Evolutionary conservation across 2,329 filamentous ascomycete species (phyloP).

Genomic region (Dryadomyces sulphureus): DNA sequence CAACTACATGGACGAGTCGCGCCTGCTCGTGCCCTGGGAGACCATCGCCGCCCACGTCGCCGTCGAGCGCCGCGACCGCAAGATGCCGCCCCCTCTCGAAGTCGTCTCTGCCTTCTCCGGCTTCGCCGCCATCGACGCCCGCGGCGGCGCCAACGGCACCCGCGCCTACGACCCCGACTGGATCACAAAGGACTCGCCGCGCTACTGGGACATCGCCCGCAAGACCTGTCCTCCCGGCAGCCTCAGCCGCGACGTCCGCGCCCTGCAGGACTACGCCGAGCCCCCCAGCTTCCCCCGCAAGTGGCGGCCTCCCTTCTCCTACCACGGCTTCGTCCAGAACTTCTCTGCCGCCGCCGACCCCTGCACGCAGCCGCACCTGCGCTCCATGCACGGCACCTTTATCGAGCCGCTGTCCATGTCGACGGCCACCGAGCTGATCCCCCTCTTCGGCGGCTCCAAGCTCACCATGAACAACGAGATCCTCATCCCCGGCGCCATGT

Average conservation of each 20-base stretch:
- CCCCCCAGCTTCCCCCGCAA: slow-evolving; percentile 10
- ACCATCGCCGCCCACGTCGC: slow-evolving; percentile 35
- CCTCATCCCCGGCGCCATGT: slow-evolving; percentile 47
- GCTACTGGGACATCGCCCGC: slow-evolving; percentile 44
- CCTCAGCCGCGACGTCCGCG: slow-evolving; percentile 24
- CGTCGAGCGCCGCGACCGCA: slow-evolving; percentile 28
- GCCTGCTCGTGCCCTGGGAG: slow-evolving; percentile 45
- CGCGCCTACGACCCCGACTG: slow-evolving; percentile 30
- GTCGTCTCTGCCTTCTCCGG: slow-evolving; percentile 29
- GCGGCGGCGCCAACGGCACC: slow-evolving; percentile 8
- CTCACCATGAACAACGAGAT: slow-evolving; percentile 45
- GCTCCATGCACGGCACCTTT: slow-evolving; percentile 35
- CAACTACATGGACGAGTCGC: slow-evolving; percentile 48
- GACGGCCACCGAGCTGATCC: slow-evolving; percentile 35
- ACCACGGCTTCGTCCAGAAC: slow-evolving; percentile 36
- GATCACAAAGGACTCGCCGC: slow-evolving; percentile 25
- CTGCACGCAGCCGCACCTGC: slow-evolving; percentile 35
- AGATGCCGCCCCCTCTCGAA: slow-evolving; percentile 25
- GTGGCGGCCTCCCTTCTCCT: slow-evolving; percentile 15
- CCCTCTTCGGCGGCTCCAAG: slow-evolving; percentile 45
- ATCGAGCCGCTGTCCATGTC: slow-evolving; percentile 33
- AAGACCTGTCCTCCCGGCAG: slow-evolving; percentile 42
- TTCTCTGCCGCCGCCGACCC: slow-evolving; percentile 39
- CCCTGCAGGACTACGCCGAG: slow-evolving; percentile 20
- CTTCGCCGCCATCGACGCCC: slow-evolving; percentile 20